These are phyloP conservation scores for Globisporangium barbulae DNA, from an alignment of 352 stramenopile genomes.

Conservation along the genomic window DNA sequence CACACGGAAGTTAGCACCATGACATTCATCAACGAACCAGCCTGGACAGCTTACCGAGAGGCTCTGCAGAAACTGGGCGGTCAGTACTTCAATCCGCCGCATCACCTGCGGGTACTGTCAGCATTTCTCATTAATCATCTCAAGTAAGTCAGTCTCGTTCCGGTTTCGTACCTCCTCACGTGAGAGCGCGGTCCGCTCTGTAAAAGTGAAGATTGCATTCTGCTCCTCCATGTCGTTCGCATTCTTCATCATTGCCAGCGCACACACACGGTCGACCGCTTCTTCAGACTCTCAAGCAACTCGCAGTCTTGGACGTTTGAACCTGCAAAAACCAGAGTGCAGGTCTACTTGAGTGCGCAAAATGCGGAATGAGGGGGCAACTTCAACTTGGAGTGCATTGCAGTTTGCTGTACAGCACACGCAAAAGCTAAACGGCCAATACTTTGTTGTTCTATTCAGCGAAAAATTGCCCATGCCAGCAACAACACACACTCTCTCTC, in stretches of 20 bases:
- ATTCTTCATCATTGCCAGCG: background rate
- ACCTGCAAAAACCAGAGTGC: background rate
- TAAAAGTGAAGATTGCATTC: background rate
- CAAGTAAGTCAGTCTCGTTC: background rate
- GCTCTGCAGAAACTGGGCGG: slow-evolving; percentile 51
- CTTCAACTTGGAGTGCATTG: slow-evolving; percentile 33
- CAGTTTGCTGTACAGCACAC: slow-evolving; percentile 15
- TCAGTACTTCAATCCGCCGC: slow-evolving; percentile 51
- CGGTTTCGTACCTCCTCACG: slow-evolving; percentile 39
- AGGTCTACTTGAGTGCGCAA: slow-evolving; percentile 4
- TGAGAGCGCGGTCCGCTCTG: slow-evolving; percentile 9
- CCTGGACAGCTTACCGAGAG: slow-evolving; percentile 31
- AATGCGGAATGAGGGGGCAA: slow-evolving; percentile 14
- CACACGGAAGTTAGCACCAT: background rate
- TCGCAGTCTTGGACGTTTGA: slow-evolving; percentile 6
- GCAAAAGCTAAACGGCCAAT: slow-evolving; percentile 27
- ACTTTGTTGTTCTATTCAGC: slow-evolving; percentile 1
- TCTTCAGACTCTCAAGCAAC: background rate
- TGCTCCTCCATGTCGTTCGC: background rate
- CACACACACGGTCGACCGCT: background rate
- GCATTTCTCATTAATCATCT: background rate
- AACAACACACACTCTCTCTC: slow-evolving; percentile 4
- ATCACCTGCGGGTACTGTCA: slow-evolving; percentile 34
- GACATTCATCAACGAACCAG: background rate
- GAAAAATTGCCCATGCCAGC: background rate